Evolutionary conservation across 257 asterid genomes (phyloP).

Genomic region (Solanum virginianum): DNA sequence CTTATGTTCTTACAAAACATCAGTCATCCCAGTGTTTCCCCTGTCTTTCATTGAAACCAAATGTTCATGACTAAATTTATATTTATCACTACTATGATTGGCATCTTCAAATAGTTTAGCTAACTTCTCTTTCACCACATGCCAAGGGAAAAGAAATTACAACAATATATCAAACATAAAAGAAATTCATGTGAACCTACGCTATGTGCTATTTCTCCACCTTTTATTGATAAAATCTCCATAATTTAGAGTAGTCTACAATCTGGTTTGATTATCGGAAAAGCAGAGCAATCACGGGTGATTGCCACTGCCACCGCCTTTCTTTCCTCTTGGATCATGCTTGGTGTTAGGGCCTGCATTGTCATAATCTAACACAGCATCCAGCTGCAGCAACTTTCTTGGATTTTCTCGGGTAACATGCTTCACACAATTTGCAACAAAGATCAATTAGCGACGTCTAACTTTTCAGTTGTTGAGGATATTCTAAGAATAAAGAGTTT

Average conservation of each 20-base stretch:
- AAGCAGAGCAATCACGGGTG: constrained; percentile 14
- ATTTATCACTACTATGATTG: too few species aligned
- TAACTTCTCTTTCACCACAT: neutral
- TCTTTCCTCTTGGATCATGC: constrained; percentile 71
- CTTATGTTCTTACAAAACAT: too few species aligned
- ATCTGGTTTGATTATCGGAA: neutral
- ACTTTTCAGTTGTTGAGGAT: neutral
- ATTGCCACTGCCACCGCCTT: constrained; percentile 29
- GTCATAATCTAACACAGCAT: constrained; percentile 45
- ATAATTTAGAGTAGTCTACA: neutral
- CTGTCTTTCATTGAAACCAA: too few species aligned
- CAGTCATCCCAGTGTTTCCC: too few species aligned
- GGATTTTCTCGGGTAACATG: neutral
- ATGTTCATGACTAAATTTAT: too few species aligned
- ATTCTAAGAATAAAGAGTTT: neutral
- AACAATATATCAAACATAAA: neutral
- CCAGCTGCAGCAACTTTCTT: constrained; percentile 25
- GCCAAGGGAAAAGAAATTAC: neutral
- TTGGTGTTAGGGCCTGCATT: constrained; percentile 52
- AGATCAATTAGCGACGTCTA: neutral
- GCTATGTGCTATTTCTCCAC: neutral
- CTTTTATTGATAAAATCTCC: neutral
- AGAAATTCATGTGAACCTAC: neutral
- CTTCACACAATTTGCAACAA: neutral
- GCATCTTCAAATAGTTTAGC: neutral